Conservation (phyloP, 2,329 filamentous ascomycete species). For the Pseudocercospora vitis region DNA sequence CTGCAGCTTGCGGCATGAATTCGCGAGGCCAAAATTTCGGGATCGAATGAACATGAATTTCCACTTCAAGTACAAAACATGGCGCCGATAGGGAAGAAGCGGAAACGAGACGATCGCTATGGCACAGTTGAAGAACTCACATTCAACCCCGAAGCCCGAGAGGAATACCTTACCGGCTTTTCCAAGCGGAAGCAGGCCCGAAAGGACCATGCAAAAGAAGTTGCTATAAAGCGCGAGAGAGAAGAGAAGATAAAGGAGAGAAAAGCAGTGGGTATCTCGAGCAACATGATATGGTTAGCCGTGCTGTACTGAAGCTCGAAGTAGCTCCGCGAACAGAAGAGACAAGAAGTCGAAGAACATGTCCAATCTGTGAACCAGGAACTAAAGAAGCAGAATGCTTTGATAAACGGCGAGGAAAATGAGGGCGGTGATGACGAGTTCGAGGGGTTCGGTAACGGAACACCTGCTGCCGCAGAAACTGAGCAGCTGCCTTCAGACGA, state of each 20-base stretch:
- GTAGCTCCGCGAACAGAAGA: conserved; percentile 80
- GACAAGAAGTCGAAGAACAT: conserved; percentile 77
- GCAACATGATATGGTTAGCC: conserved; percentile 1
- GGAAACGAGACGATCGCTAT: conserved; percentile 15
- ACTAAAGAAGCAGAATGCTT: conserved; percentile 58
- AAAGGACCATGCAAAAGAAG: conserved; percentile 79
- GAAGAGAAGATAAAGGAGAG: conserved; percentile 73
- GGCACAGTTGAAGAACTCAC: conserved; percentile 60
- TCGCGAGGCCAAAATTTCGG: conserved; percentile 10
- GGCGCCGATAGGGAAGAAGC: conserved; percentile 13
- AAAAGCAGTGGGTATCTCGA: conserved; percentile 59
- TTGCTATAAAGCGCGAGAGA: conserved; percentile 72
- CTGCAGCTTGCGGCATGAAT: background rate
- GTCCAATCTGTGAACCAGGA: conserved; percentile 73
- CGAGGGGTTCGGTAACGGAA: conserved; percentile 22
- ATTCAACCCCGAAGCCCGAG: conserved; percentile 76
- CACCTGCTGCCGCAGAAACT: conserved; percentile 15
- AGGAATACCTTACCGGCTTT: conserved; percentile 91
- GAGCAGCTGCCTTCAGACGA: conserved; percentile 57
- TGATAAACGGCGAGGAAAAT: conserved; percentile 20
- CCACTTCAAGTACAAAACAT: conserved; percentile 9
- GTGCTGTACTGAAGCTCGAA: background rate
- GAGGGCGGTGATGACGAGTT: conserved; percentile 34
- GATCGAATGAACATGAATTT: conserved; percentile 2
- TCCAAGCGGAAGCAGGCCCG: conserved; percentile 91